Evolutionary conservation across 352 stramenopile genomes (phyloP).

Genomic region (Phytophthora sp.): DNA sequence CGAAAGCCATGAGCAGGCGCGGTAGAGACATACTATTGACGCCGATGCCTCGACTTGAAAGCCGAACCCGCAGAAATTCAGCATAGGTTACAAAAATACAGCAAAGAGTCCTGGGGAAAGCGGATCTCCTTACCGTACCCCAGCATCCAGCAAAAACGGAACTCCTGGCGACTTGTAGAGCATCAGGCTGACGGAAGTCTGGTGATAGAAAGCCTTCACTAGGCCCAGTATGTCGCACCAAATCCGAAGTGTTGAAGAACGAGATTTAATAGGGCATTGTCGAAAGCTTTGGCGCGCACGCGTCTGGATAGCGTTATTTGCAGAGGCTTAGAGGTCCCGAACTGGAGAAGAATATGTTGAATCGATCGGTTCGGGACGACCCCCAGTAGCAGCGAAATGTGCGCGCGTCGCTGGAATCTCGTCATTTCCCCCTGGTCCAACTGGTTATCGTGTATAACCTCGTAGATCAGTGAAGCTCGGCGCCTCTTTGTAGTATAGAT

Average conservation of each 20-base stretch:
- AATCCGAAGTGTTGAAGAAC: neutral
- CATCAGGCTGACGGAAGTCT: slow-evolving; percentile 14
- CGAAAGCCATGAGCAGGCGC: slow-evolving; percentile 7
- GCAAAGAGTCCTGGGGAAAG: slow-evolving; percentile 24
- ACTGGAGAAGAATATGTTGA: slow-evolving; percentile 12
- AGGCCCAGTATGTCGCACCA: neutral
- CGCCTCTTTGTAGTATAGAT: slow-evolving; percentile 27
- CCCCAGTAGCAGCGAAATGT: slow-evolving; percentile 17
- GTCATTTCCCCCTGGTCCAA: slow-evolving; percentile 20
- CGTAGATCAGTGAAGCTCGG: slow-evolving; percentile 11
- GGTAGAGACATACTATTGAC: neutral
- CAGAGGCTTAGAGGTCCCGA: slow-evolving; percentile 21
- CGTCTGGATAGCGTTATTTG: neutral
- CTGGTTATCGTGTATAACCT: slow-evolving; percentile 15
- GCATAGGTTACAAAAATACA: slow-evolving; percentile 21
- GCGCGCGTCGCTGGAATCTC: slow-evolving; percentile 20
- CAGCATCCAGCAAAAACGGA: slow-evolving; percentile 9
- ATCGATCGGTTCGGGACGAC: slow-evolving; percentile 11
- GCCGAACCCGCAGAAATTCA: slow-evolving; percentile 8
- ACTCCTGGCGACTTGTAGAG: slow-evolving; percentile 14
- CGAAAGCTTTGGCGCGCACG: neutral
- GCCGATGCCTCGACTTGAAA: neutral
- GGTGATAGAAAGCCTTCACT: slow-evolving; percentile 23
- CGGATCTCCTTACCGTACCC: slow-evolving; percentile 18
- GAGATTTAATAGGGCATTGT: neutral